Conservation (phyloP, 2,329 filamentous ascomycete species). For the Massarina eburnea region DNA sequence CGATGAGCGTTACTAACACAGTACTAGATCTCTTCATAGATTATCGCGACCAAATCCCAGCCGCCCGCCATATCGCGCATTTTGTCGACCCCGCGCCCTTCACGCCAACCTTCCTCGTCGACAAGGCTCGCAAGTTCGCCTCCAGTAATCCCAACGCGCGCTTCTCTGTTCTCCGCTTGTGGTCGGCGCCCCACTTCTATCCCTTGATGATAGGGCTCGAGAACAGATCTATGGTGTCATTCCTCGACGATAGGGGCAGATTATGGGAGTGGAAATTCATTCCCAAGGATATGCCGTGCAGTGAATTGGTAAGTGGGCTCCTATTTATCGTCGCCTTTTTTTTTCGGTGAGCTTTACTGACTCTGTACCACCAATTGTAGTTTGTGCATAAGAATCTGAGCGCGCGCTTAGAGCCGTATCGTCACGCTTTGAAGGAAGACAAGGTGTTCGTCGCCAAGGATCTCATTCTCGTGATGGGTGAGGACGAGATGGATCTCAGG, state of each 20-base stretch:
- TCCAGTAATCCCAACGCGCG: conserved; percentile 23
- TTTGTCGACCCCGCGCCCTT: conserved; percentile 39
- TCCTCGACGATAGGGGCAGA: conserved; percentile 48
- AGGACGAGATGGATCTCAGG: conserved; percentile 45
- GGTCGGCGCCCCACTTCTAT: conserved; percentile 54
- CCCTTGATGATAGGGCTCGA: conserved; percentile 49
- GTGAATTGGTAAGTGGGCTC: conserved; percentile 35
- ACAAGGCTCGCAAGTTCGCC: conserved; percentile 34
- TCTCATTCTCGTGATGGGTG: conserved; percentile 51
- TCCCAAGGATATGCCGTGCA: conserved; percentile 50
- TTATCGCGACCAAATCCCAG: conserved; percentile 31
- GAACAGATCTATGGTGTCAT: conserved; percentile 40
- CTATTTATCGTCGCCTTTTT: no score
- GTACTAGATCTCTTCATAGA: conserved; percentile 51
- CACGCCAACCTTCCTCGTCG: conserved; percentile 35
- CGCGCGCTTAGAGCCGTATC: conserved; percentile 34
- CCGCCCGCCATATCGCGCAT: conserved; percentile 21
- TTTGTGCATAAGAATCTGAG: conserved; percentile 46
- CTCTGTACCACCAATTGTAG: no score
- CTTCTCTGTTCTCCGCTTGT: conserved; percentile 51
- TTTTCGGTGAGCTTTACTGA: no score
- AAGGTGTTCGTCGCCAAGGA: conserved; percentile 48
- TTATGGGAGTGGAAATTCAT: conserved; percentile 53
- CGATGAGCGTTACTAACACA: no score
- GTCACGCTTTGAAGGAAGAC: conserved; percentile 32